Evolutionary conservation across 2,329 filamentous ascomycete genomes (phyloP).

Genomic region (Alternaria atra): DNA sequence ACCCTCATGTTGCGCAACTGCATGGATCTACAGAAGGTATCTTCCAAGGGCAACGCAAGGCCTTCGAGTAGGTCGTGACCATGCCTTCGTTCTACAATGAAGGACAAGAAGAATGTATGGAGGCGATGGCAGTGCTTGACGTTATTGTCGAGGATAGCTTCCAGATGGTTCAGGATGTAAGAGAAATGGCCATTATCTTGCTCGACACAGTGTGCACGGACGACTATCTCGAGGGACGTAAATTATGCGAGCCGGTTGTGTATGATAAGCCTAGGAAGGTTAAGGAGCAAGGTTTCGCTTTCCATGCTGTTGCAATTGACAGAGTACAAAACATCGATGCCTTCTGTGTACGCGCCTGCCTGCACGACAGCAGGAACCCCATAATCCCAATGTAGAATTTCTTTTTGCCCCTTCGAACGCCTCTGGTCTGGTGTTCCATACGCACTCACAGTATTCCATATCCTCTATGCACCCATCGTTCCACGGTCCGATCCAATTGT

Average conservation of each 20-base stretch:
- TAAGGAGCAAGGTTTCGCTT: slow-evolving; percentile 17
- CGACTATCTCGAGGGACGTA: slow-evolving; percentile 10
- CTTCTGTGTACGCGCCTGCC: slow-evolving; percentile 22
- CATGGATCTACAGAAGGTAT: slow-evolving; percentile 9
- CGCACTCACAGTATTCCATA: not conserved
- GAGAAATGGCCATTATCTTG: not conserved
- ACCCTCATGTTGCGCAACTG: slow-evolving; percentile 16
- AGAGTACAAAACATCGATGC: slow-evolving; percentile 19
- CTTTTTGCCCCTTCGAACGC: too few species aligned
- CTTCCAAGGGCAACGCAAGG: slow-evolving; percentile 8
- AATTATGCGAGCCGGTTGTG: slow-evolving; percentile 13
- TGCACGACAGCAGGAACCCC: slow-evolving; percentile 22
- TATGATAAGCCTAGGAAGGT: slow-evolving; percentile 15
- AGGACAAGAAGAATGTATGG: slow-evolving; percentile 5
- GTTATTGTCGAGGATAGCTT: slow-evolving; percentile 18
- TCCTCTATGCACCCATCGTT: not conserved
- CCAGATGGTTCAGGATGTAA: slow-evolving; percentile 6
- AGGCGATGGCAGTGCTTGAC: slow-evolving; percentile 8
- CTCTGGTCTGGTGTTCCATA: too few species aligned
- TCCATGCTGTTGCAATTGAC: slow-evolving; percentile 13
- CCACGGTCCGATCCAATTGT: not conserved
- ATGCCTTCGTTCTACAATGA: not conserved
- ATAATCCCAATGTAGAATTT: slow-evolving; percentile 9
- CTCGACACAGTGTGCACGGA: not conserved
- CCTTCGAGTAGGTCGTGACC: not conserved